These are phyloP conservation scores for Penicillium thymicola DNA, from an alignment of 2,329 filamentous ascomycete genomes.

Conservation along the genomic window DNA sequence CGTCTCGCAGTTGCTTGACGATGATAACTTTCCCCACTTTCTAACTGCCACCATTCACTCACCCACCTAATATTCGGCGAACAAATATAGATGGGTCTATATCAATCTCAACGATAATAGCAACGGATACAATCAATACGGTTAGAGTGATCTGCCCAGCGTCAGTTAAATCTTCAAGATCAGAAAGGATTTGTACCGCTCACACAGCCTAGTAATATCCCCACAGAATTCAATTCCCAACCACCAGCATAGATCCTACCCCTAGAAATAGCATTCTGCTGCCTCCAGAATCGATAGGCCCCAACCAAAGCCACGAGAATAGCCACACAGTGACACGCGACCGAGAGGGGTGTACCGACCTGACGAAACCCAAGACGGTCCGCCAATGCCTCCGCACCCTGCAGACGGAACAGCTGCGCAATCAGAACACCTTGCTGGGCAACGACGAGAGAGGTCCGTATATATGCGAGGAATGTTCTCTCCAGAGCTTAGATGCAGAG, in stretches of 20 bases:
- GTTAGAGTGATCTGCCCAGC: slow-evolving; percentile 14
- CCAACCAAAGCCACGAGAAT: slow-evolving; percentile 54
- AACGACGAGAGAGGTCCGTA: slow-evolving; percentile 67
- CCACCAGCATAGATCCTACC: slow-evolving; percentile 59
- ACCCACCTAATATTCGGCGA: neutral
- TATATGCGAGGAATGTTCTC: slow-evolving; percentile 69
- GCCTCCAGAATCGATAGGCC: slow-evolving; percentile 57
- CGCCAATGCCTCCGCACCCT: slow-evolving; percentile 44
- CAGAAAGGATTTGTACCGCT: slow-evolving; percentile 28
- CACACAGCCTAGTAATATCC: slow-evolving; percentile 48
- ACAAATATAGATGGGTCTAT: neutral
- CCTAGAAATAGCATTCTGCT: slow-evolving; percentile 57
- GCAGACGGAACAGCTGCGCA: slow-evolving; percentile 65
- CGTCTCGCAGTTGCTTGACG: no score
- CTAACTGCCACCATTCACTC: neutral
- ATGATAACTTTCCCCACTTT: no score
- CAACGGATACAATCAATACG: slow-evolving; percentile 18
- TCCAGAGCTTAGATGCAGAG: slow-evolving; percentile 58
- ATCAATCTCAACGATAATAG: slow-evolving; percentile 19
- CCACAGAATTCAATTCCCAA: slow-evolving; percentile 55
- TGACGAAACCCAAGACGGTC: slow-evolving; percentile 56
- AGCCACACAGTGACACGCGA: slow-evolving; percentile 50
- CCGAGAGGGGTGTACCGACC: slow-evolving; percentile 58
- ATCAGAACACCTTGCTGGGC: slow-evolving; percentile 64
- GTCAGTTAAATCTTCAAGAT: slow-evolving; percentile 1